Evolutionary conservation across 129 eudicot species (phyloP), one percentile per base, ranked within the genome.

Genomic region (Solidago caesia): DNA sequence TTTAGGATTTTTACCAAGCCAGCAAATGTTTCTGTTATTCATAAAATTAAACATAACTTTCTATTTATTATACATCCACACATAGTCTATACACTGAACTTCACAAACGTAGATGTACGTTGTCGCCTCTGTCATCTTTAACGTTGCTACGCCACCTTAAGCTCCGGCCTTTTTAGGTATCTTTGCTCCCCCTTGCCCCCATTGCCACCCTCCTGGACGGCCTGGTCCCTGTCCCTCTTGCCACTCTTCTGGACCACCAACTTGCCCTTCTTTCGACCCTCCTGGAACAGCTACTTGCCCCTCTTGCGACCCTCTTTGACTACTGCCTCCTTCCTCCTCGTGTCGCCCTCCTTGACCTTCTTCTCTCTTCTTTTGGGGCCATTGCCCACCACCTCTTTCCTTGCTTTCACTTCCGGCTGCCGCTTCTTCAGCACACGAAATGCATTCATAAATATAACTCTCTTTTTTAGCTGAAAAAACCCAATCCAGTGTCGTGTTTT

Each of bases 391-490:
- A 56, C 67, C 49, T 41, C 81, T 78, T 44, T 27, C 15, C 48
- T 64, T 53, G 57, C 67, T 21, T 21, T 44, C 67, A 63, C 11
- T 66, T 73, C 26, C 64, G 70, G 63, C 58, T 71, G 76, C 51
- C 12, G 6, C 68, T 56, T 70, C 83, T 83, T 81, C 96, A 0
- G 98, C 98, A 76, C 98, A 93, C 0, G 92, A 88, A 29, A 75
- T 61, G 45, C 98, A 93, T 5, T 81, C 90, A 56, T 82, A 62
- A 1, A 93, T 86, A 33, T 80, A 62, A 2, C 87, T 83, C 13
- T 82, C 84, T 11, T 41, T 61, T 39, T 82, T 82, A 16, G 76
- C 59, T 13, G 44, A 80, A 56, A 89, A 44, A 61, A 93, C 56
- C 75, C n/a, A 71, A 39, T 73, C 84, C 25, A 88, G 52, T 2